A percentile compares a stretch with the other conserved stretches of the same genome.
Conservation (phyloP, 2,329 filamentous ascomycete genomes). For the Zopfia rhizophila region DNA sequence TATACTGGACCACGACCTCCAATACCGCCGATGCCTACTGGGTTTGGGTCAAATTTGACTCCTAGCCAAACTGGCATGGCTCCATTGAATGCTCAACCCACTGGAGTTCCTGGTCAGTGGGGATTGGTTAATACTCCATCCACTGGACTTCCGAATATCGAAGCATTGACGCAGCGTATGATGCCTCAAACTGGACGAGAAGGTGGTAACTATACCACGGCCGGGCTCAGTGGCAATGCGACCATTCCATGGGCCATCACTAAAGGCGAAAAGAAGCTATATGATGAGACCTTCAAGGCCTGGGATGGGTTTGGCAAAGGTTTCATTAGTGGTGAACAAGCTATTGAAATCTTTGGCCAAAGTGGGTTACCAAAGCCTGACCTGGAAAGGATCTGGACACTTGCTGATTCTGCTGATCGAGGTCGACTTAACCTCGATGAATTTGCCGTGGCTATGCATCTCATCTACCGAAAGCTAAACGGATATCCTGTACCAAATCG, state of each 20-base stretch:
- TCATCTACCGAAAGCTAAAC: constrained; percentile 97
- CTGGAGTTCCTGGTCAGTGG: constrained; percentile 93
- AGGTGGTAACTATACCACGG: constrained; percentile 79
- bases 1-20: constrained; percentile 84
- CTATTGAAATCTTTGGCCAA: constrained; percentile 97
- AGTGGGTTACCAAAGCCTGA: constrained; percentile 92
- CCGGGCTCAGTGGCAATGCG: constrained; percentile 89
- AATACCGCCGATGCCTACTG: constrained; percentile 80
- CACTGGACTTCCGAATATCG: constrained; percentile 90
- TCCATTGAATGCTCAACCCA: constrained; percentile 89
- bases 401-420: constrained; percentile 93
- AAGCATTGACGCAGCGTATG: constrained; percentile 90
- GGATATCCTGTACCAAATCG: constrained; percentile 91
- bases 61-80: constrained; percentile 71
- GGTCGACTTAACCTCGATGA: constrained; percentile 95
- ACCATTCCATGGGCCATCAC: constrained; percentile 98
- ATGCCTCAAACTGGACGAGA: constrained; percentile 97
- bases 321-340: constrained; percentile 89
- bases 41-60: constrained; percentile 59
- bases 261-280: constrained; percentile 97
- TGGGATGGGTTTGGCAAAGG: constrained; percentile 97
- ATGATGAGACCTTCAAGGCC: constrained; percentile 92
- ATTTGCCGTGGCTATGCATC: constrained; percentile 98
- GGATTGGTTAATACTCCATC: constrained; percentile 96
- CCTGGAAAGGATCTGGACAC: constrained; percentile 91